Evolutionary conservation across 2,329 filamentous ascomycete species (phyloP), one percentile per base, ranked within the genome.

Genomic region (Tolypocladium tundrense): DNA sequence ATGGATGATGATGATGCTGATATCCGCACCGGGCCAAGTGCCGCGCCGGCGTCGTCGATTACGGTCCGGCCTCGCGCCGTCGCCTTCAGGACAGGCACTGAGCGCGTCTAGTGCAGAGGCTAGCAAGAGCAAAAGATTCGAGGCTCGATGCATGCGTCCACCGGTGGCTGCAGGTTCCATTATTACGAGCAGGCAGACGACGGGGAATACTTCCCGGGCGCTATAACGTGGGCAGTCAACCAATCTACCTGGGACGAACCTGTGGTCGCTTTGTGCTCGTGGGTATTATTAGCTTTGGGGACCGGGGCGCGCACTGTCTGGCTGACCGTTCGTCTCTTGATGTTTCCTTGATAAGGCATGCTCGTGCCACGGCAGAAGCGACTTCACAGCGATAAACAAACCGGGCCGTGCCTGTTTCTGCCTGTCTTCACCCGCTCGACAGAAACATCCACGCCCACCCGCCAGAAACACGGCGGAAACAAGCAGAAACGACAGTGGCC

Each of bases 101-200:
- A 42, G 39, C 24, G 21, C 27, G 19, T 14, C 24, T 42, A 54
- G 53, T 27, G 53, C 37, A 39, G 39, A 54, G 53, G 35, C 35
- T 54, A 53, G 33, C 16, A 7, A 16, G 27, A 35, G 16, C 27
- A 51, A n/a, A 51, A n/a, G 27, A 51, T 51, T 33, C 48, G 27
- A 51, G 27, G 48, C 48, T n/a, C 13, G 27, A 33, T 51, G 48
- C 48, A 51, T 51, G 48, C 48, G 48, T n/a, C 48, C 27, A 51
- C 41, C 52, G 35, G 53, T 56, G 43, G 42, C 51, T 27, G 41
- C 55, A 51, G 58, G 57, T 59, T 60, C 60, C 57, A 59, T 58
- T 59, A 62, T 56, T 55, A 48, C 55, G 57, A 55, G 45, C 45
- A 10, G 45, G 27, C 27, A 19, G 45, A 1, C 24, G 45, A 1